Evolutionary conservation across 164 flowering plant species (phyloP), one percentile per base, ranked within the genome.

Genomic region (Aristolochia contorta): DNA sequence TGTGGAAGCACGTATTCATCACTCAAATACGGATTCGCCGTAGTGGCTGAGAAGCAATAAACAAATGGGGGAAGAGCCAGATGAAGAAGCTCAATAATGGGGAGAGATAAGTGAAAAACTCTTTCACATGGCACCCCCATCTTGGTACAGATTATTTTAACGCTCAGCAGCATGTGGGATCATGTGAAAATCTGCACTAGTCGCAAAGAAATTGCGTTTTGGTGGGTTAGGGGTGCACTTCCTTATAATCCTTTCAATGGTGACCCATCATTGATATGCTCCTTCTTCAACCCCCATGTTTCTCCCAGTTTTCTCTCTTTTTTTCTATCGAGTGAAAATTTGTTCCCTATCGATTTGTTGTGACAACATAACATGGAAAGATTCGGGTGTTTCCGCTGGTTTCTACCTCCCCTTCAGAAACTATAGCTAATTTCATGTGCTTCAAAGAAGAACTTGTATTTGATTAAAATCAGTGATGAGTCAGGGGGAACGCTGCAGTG

Each of bases 321-420:
- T 67, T 70, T 68, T 61, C 13, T 59, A 24, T 13, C 16, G 23
- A 53, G 27, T 16, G 23, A 14, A n/a, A 25, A 10, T 48, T 33
- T 60, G 47, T 47, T 54, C 24, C 62, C 15, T 62, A 45, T 30
- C 49, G 22, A 9, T 21, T 61, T 43, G 56, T 55, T 19, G 10
- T 27, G 15, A 6, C 32, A 48, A 27, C 27, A 19, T 61, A 77
- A 77, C 79, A 74, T 75, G 79, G 69, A 56, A 75, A 77, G 78
- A 77, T 77, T 77, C 81, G 16, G 4, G 32, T 51, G 25, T 19
- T 52, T 51, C 20, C 24, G 19, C n/a, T 20, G 25, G 48, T 41
- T 27, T 55, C 18, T 27, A 30, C 10, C 15, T 8, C 37, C 24
- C 20, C 58, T 16, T 23, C 27, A 25, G n/a, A 30, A 56, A 12